Evolutionary conservation across 2,329 filamentous ascomycete species (phyloP).

Genomic region (Tolypocladium capitatum): DNA sequence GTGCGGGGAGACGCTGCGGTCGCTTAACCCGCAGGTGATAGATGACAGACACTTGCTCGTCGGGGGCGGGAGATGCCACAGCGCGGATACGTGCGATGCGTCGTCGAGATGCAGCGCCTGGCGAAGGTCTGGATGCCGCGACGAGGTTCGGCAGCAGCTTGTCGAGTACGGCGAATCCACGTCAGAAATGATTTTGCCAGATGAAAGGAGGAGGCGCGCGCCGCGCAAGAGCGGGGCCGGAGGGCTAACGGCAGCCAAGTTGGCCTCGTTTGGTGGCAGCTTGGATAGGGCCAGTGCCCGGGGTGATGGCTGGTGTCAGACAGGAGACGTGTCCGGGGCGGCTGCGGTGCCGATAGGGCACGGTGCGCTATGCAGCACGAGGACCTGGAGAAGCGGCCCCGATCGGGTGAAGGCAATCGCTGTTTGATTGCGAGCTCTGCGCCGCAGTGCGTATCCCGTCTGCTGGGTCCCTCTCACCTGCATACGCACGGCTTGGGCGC

Average conservation of each 20-base stretch:
- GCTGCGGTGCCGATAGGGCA: not conserved
- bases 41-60: constrained; percentile 1
- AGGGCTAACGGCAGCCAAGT: not conserved
- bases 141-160: not conserved
- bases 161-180: not conserved
- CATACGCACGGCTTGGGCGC: no score
- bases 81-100: not conserved
- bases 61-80: not conserved
- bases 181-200: not conserved
- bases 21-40: constrained; percentile 3
- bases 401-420: not conserved
- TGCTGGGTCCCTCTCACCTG: no score
- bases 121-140: not conserved
- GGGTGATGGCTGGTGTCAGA: not conserved
- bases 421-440: no score
- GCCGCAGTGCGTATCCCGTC: no score
- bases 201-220: not conserved
- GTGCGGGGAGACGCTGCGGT: constrained; percentile 8
- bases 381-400: not conserved
- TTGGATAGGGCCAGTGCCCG: not conserved
- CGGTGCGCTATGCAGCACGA: not conserved
- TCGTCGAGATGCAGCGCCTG: not conserved
- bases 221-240: not conserved
- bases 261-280: not conserved
- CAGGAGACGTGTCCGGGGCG: not conserved